Evolutionary conservation across 2,329 filamentous ascomycete genomes (phyloP).

Genomic region (Penicillium sp.): DNA sequence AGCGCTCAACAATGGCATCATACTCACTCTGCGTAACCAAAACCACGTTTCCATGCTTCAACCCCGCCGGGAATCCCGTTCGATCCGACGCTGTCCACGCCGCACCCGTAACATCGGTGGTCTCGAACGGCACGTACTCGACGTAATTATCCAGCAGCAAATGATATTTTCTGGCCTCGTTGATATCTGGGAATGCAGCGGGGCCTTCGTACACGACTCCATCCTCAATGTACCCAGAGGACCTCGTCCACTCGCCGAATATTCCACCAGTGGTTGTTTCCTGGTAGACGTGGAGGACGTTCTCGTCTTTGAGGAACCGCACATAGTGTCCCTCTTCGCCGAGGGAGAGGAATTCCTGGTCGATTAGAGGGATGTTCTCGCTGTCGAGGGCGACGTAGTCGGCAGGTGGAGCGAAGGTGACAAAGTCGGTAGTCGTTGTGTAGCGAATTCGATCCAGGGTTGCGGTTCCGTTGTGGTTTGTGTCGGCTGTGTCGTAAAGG

Average conservation of each 20-base stretch:
- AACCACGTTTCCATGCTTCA: slow-evolving; percentile 20
- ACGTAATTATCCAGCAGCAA: slow-evolving; percentile 16
- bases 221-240: slow-evolving; percentile 3
- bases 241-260: slow-evolving; percentile 9
- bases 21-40: slow-evolving; percentile 1
- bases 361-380: slow-evolving; percentile 14
- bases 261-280: slow-evolving; percentile 9
- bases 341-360: slow-evolving; percentile 15
- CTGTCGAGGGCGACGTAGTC: slow-evolving; percentile 13
- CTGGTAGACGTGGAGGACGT: slow-evolving; percentile 9
- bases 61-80: slow-evolving; percentile 10
- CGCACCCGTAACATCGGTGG: background rate
- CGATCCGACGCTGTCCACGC: background rate
- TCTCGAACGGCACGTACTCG: slow-evolving; percentile 16
- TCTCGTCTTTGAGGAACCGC: slow-evolving; percentile 13
- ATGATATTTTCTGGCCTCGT: background rate
- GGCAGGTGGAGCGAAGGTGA: slow-evolving; percentile 1
- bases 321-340: background rate
- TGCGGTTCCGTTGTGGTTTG: background rate
- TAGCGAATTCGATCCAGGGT: slow-evolving; percentile 14
- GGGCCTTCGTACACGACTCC: slow-evolving; percentile 9
- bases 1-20: background rate
- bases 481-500: background rate
- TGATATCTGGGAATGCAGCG: slow-evolving; percentile 9
- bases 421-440: slow-evolving; percentile 12